These are phyloP conservation scores for Botrytis deweyae DNA, from an alignment of 2,329 filamentous ascomycete species.

Conservation along the genomic window DNA sequence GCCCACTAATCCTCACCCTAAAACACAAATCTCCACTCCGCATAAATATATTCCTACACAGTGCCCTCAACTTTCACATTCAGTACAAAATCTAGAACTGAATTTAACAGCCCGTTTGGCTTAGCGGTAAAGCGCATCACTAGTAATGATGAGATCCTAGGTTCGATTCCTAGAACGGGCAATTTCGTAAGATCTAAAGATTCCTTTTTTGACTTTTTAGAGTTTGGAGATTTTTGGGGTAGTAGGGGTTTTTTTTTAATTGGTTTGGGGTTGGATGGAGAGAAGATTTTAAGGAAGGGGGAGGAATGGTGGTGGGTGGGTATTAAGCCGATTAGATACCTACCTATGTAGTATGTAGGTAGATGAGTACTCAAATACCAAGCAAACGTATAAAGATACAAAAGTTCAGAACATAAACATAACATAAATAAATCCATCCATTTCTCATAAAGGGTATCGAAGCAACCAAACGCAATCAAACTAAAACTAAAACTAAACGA, in stretches of 20 bases:
- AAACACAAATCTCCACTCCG: fast-evolving
- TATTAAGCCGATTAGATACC: not conserved
- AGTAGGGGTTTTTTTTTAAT: not conserved
- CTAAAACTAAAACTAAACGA: not conserved
- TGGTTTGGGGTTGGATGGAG: too few species aligned
- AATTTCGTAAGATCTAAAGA: fast-evolving
- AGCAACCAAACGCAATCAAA: not conserved
- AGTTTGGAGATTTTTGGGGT: fast-evolving
- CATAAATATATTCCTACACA: fast-evolving
- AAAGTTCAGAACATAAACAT: not conserved
- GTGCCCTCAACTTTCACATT: fast-evolving
- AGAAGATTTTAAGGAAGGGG: not conserved
- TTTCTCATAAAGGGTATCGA: not conserved
- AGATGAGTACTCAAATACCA: not conserved
- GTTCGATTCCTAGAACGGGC: slow-evolving; percentile 14
- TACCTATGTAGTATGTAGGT: not conserved
- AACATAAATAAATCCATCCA: not conserved
- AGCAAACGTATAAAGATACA: not conserved
- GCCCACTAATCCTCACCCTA: too few species aligned
- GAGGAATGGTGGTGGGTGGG: not conserved
- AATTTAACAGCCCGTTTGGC: not conserved
- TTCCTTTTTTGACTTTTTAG: fast-evolving
- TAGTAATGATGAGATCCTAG: slow-evolving; percentile 15
- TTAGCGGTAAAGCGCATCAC: slow-evolving; percentile 15
- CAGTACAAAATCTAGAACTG: fast-evolving